Conservation (phyloP, 108 stramenopile species). For the Discostella stelligeroides region DNA sequence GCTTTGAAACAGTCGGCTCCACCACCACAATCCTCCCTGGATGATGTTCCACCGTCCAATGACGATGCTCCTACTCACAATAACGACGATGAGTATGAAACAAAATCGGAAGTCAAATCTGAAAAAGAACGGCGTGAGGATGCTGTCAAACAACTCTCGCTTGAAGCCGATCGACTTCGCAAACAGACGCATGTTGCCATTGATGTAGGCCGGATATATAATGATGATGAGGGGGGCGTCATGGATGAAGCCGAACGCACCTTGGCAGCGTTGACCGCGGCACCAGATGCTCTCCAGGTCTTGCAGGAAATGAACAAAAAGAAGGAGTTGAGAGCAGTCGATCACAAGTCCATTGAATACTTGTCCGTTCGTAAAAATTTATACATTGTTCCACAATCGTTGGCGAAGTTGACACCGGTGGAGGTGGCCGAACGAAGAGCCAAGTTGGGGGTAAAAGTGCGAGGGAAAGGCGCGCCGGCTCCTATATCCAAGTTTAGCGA, state of each 20-base stretch:
- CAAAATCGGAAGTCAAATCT: slow-evolving; percentile 67
- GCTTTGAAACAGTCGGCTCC: slow-evolving; percentile 66
- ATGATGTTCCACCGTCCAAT: slow-evolving; percentile 8
- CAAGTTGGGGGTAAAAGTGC: slow-evolving; percentile 85
- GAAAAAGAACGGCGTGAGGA: slow-evolving; percentile 89
- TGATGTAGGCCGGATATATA: slow-evolving; percentile 77
- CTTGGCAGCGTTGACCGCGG: slow-evolving; percentile 73
- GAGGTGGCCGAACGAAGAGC: slow-evolving; percentile 76
- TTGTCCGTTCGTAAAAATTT: slow-evolving; percentile 93
- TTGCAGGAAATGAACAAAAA: slow-evolving; percentile 90
- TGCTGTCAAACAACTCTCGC: slow-evolving; percentile 60
- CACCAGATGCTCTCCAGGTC: slow-evolving; percentile 89
- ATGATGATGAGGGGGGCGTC: slow-evolving; percentile 82
- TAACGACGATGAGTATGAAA: slow-evolving; percentile 46
- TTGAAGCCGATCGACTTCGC: slow-evolving; percentile 70
- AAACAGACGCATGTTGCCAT: slow-evolving; percentile 57
- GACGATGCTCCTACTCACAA: slow-evolving; percentile 21
- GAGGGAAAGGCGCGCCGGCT: slow-evolving; percentile 91
- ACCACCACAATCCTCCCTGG: slow-evolving; percentile 15
- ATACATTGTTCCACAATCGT: slow-evolving; percentile 87
- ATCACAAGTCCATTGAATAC: slow-evolving; percentile 92
- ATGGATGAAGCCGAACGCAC: slow-evolving; percentile 95
- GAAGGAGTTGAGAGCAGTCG: slow-evolving; percentile 95
- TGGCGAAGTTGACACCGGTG: slow-evolving; percentile 68
- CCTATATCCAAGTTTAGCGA: slow-evolving; percentile 91